Base-by-base conservation (phyloP, 768 basidiomycete species). In the Russula abietina region DNA sequence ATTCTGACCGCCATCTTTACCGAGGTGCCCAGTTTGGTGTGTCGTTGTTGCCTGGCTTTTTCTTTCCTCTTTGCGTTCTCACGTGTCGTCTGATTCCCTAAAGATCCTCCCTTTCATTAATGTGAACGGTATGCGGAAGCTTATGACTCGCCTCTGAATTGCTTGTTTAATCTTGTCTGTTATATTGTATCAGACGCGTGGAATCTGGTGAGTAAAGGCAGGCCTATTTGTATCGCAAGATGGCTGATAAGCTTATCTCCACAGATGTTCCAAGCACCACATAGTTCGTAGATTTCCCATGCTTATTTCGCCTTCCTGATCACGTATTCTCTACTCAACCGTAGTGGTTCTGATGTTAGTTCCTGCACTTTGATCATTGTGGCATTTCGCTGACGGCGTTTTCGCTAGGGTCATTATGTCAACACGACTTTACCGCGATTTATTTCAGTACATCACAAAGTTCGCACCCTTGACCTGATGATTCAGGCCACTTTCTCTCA, bases 201-300 rank as follows among this genome's bases (percentile, higher is more conserved):
- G 45, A n/a, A 46, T 46, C 12, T 46, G 22, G 45, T 46, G 45
- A 46, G 45, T 24, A 22, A 46, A 32, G 11, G 49, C 9, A 14
- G 36, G 11, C 60, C 43, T 24, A 24, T 30, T 38, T 2, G 16
- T 33, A 4, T 33, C 62, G 6, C n/a, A 46, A 46, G 22, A 4
- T 3, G 3, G 16, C 38, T 39, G 38, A 39, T 39, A 39, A 16
- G 33, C 17, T 39, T 39, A 14, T 26, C 16, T 11, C 26, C 30
- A 32, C 48, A 64, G 63, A 64, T 61, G 24, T 64, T 64, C 48
- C 59, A 64, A 52, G 39, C 52, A 30, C 63, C 63, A 28, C 63
- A 64, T 41, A 36, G 63, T 64, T 55, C 59, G 63, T 64, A 50
- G 16, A 55, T 33, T 59, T 17, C 19, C 55, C 52, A 10, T 59